phyloP scores from a whole-genome alignment of 768 basidiomycete genomes.

The Russula lepida region DNA sequence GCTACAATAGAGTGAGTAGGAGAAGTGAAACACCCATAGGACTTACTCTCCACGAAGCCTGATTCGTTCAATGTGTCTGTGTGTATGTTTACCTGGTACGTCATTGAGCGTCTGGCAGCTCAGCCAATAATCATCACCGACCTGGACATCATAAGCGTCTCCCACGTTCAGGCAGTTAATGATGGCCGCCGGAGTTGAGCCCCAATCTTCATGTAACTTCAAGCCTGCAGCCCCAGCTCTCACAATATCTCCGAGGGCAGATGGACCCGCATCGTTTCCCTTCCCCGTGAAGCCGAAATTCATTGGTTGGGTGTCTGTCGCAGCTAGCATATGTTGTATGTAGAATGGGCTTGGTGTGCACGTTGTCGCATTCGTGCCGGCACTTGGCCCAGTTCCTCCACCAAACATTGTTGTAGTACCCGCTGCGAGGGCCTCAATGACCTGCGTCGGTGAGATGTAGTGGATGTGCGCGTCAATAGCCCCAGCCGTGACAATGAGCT shows the following conservation, averaged over 20 bases:
- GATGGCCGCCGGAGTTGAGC: constrained; percentile 79
- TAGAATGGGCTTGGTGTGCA: constrained; percentile 90
- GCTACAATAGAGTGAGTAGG: constrained; percentile 35
- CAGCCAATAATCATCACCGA: constrained; percentile 27
- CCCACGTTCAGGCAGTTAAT: constrained; percentile 67
- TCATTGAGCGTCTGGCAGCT: not conserved
- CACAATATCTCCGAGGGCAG: constrained; percentile 71
- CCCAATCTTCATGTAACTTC: constrained; percentile 99
- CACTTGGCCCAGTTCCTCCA: constrained; percentile 90
- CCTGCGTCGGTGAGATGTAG: constrained; percentile 92
- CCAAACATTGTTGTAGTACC: constrained; percentile 94
- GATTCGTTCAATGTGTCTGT: constrained; percentile 97
- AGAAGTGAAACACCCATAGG: not conserved
- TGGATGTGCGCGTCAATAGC: constrained; percentile 89
- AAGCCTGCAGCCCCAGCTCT: constrained; percentile 80
- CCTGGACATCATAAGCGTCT: constrained; percentile 92
- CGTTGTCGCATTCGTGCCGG: constrained; percentile 87
- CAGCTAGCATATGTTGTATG: constrained; percentile 83
- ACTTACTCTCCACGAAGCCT: constrained; percentile 87
- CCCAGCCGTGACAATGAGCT: constrained; percentile 88
- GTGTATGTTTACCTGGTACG: constrained; percentile 80
- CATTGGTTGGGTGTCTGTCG: constrained; percentile 83
- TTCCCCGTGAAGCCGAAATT: constrained; percentile 96
- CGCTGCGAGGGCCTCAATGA: constrained; percentile 71
- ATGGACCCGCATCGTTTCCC: constrained; percentile 80